Evolutionary conservation across 2,329 filamentous ascomycete genomes (phyloP), one percentile per base, ranked within the genome.

Genomic region (Tolypocladium guangdongense): DNA sequence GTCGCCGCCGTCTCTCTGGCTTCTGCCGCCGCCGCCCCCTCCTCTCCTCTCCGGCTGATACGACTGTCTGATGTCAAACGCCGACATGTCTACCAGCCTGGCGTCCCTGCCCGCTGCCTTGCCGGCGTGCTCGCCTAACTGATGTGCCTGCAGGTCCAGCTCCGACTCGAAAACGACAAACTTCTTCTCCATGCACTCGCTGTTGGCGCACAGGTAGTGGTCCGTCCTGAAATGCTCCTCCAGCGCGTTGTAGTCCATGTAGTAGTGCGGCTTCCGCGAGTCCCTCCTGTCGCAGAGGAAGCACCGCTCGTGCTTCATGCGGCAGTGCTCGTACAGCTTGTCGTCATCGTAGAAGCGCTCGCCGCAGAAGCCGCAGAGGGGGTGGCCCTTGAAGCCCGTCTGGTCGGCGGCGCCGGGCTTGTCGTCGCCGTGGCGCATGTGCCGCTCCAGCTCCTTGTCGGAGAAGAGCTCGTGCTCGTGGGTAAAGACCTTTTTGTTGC

Each of bases 401-500:
- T 97, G 93, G 62, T 96, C 89, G 38, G 87, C 76, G 0, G 91
- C 87, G 36, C 93, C 92, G 4, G 92, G 91, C 58, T 86, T 86
- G 66, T 97, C 89, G 64, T 99, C 93, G 54, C 93, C 93, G 58
- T 86, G 83, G 57, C 83, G 87, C 78, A 97, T 95, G 68, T 99
- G 93, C 63, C 83, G 87, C 60, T 88, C 84, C 50, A 97, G 76
- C 60, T 92, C 89, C 58, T 84, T 81, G 57, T 83, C 80, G 1
- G 88, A 86, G 68, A 96, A 97, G 1, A 99, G 78, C 58, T 95
- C 89, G 66, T 99, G 93, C 70, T 99, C 93, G 71, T 99, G 93
- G 1, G 93, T 96, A 63, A 99, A 99, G 36, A 96, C 90, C 66
- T 96, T 96, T 72, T 99, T 99, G 74, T 96, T 91, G 56, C 90